Percentiles rank a stretch among this genome's conserved stretches.
Evolutionary conservation across 495 filamentous ascomycete species (phyloP).

Genomic region (Paragyromitra xinjiangensis): DNA sequence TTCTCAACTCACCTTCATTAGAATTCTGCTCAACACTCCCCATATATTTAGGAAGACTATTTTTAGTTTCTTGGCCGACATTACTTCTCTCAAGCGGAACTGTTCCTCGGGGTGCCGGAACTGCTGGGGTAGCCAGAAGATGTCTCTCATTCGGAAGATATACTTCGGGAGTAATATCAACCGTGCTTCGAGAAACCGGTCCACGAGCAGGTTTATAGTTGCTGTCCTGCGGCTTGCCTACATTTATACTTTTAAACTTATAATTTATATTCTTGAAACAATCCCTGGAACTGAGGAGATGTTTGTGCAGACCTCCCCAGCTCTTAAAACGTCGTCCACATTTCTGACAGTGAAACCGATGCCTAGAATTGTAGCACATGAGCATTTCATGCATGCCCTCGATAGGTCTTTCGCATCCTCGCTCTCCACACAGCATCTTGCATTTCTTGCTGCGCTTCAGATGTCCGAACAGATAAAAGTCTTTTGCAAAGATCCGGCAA

Average conservation of each 20-base stretch:
- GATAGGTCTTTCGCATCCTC: conserved; percentile 19
- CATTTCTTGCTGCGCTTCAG: conserved; percentile 16
- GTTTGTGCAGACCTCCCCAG: conserved; percentile 22
- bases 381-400: conserved; percentile 14
- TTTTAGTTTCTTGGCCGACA: no score
- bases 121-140: background rate
- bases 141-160: background rate
- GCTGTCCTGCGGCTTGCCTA: background rate
- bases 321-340: conserved; percentile 22
- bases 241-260: background rate
- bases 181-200: background rate
- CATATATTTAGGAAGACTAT: background rate
- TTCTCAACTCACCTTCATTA: background rate
- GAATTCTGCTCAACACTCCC: background rate
- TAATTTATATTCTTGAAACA: conserved; percentile 7
- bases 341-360: conserved; percentile 25
- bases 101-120: background rate
- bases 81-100: background rate
- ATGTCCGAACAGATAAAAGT: conserved; percentile 25
- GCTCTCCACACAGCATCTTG: conserved; percentile 19
- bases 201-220: background rate
- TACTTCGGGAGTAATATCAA: background rate
- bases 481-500: conserved; percentile 14
- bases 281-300: conserved; percentile 10
- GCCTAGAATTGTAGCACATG: conserved; percentile 17